Conservation (phyloP, 768 basidiomycete genomes). For the Candolleomyces eurysporus region DNA sequence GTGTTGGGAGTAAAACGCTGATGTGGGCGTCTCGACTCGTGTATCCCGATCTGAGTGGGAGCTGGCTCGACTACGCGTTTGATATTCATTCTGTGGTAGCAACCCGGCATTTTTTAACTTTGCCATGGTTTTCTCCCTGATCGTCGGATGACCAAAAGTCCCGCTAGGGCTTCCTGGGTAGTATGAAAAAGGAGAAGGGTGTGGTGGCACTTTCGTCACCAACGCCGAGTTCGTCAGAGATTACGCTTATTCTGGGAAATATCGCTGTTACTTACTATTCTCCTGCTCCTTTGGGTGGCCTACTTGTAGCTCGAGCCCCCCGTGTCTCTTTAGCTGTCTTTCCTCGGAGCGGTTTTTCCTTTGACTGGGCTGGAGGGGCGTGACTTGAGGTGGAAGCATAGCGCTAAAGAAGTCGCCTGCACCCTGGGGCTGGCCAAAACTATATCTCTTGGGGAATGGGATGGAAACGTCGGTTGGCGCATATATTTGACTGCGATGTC, state of each 20-base stretch:
- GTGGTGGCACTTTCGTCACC: not conserved
- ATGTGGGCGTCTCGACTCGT: not conserved
- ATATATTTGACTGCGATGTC: not conserved
- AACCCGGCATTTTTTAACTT: not conserved
- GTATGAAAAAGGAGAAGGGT: not conserved
- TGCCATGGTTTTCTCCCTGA: slow-evolving; percentile 3
- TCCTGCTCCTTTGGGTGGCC: not conserved
- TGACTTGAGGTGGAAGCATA: not conserved
- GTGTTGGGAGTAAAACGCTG: not conserved
- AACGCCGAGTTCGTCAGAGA: not conserved
- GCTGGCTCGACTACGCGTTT: not conserved
- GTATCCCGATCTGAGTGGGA: not conserved
- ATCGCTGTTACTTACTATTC: not conserved
- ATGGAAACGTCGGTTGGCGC: not conserved
- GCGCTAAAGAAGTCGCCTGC: not conserved
- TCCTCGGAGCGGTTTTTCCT: not conserved
- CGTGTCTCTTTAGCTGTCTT: not conserved
- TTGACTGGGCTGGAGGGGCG: not conserved
- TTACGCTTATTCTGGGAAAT: not conserved
- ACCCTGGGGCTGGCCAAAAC: not conserved
- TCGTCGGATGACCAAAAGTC: slow-evolving; percentile 1
- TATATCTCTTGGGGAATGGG: not conserved
- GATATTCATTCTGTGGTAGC: not conserved
- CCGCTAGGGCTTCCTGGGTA: not conserved
- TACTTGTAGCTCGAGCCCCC: not conserved